These are phyloP conservation scores for Aspergillus ustus DNA, from an alignment of 2,329 filamentous ascomycete genomes.

Conservation along the genomic window DNA sequence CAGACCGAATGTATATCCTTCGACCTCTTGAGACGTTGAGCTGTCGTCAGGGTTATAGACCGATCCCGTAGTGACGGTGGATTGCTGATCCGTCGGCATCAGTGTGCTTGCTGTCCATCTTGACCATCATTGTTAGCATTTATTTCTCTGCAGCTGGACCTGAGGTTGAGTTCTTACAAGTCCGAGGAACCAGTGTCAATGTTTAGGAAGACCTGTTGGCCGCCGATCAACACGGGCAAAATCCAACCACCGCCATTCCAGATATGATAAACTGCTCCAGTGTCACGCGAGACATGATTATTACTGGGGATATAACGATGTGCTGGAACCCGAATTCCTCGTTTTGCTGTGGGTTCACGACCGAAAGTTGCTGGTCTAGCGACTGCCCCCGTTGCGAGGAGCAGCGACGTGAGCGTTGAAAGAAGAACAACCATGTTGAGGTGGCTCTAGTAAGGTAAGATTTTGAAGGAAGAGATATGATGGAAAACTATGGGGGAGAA, in stretches of 20 bases:
- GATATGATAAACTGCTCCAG: constrained; percentile 14
- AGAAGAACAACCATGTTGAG: constrained; percentile 8
- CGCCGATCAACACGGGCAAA: constrained; percentile 14
- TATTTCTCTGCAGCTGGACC: no score
- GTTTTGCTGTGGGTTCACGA: background rate
- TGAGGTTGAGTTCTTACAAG: constrained; percentile 2
- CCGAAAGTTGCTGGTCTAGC: background rate
- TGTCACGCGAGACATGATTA: constrained; percentile 5
- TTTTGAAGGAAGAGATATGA: background rate
- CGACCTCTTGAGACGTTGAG: constrained; percentile 5
- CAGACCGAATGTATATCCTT: constrained; percentile 3
- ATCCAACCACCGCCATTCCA: constrained; percentile 17
- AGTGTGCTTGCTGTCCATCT: constrained; percentile 15
- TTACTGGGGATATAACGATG: constrained; percentile 11
- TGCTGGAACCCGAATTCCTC: constrained; percentile 5
- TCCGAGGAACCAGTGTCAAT: constrained; percentile 18
- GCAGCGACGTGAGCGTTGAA: constrained; percentile 1
- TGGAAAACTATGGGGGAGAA: background rate
- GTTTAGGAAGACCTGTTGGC: constrained; percentile 16
- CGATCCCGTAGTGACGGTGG: constrained; percentile 12
- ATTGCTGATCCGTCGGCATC: constrained; percentile 15
- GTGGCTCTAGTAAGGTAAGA: background rate
- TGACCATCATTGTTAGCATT: background rate
- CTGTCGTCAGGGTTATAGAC: constrained; percentile 16
- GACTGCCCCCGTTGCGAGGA: constrained; percentile 3